Base-by-base conservation (phyloP, 108 stramenopile genomes). In the Bacterosira constricta region DNA sequence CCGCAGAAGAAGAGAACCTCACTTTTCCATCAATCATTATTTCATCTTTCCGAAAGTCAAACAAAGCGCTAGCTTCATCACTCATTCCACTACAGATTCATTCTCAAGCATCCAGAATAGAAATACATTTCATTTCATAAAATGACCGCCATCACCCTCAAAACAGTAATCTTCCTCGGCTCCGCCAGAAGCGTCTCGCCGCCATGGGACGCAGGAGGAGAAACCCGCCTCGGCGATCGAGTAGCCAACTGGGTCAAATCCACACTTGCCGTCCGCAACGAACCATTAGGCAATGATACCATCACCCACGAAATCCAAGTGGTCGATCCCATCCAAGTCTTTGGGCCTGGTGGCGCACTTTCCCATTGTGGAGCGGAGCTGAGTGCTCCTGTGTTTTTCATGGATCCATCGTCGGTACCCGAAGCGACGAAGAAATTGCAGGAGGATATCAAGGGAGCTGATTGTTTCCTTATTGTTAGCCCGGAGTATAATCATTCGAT, bases 101-200 rank as follows among this genome's bases (percentile, higher is more conserved):
- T n/a, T n/a, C n/a, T n/a, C n/a, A n/a, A n/a, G n/a, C n/a, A n/a
- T n/a, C n/a, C n/a, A n/a, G n/a, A n/a, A n/a, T n/a, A n/a, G n/a
- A n/a, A n/a, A n/a, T n/a, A n/a, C n/a, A n/a, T n/a, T 45, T n/a
- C n/a, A n/a, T n/a, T n/a, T n/a, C n/a, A n/a, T n/a, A 69, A 3
- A 35, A 79, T 73, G 72, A 55, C 69, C 56, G 37, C 69, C 60
- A 69, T 41, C 26, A 61, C 65, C 32, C 65, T 89, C 38, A 89
- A 87, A 50, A 89, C 88, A 5, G 84, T 89, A 31, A 63, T 89
- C 30, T 89, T 89, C 82, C 71, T 89, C 66, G 88, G 88, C 5
- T 78, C 75, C 12, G 78, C 88, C 39, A 41, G 80, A 35, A 82
- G 76, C 45, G 62, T 79, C 21, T 31, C 62, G 26, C 82, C 87